These are phyloP conservation scores for Fragaria vesca DNA, from an alignment of 306 rosid genomes.

Conservation along the genomic window DNA sequence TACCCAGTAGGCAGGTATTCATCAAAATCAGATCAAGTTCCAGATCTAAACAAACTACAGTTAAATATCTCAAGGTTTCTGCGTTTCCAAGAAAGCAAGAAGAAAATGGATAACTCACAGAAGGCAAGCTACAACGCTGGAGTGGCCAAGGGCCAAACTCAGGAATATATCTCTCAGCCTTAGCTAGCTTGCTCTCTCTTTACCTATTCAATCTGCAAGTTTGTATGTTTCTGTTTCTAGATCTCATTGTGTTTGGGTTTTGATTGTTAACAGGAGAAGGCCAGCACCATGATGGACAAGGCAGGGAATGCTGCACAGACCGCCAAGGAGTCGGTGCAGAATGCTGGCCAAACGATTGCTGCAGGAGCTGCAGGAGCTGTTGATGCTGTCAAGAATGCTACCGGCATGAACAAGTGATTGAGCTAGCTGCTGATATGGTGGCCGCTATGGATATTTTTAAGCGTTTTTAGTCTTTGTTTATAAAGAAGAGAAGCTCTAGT, in stretches of 20 bases:
- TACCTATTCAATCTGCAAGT: neutral
- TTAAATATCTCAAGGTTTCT: neutral
- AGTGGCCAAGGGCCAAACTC: constrained; percentile 57
- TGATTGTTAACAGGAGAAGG: constrained; percentile 48
- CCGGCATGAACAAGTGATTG: constrained; percentile 50
- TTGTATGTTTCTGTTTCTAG: neutral
- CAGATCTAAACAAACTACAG: neutral
- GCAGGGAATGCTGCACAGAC: constrained; percentile 50
- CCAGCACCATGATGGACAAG: constrained; percentile 43
- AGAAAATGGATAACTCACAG: constrained; percentile 35
- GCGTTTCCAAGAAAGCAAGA: neutral
- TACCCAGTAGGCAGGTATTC: neutral
- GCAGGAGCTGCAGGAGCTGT: constrained; percentile 59
- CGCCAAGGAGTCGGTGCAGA: constrained; percentile 44
- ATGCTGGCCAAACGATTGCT: constrained; percentile 45
- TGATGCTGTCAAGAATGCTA: constrained; percentile 61
- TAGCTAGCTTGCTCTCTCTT: neutral
- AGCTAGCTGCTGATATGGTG: neutral
- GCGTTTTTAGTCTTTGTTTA: neutral
- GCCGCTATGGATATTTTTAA: neutral
- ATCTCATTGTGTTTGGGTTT: neutral
- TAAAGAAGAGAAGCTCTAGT: neutral
- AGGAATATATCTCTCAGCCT: constrained; percentile 27
- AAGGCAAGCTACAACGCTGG: constrained; percentile 46
- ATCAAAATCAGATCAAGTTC: neutral